Evolutionary conservation across 306 rosid species (phyloP).

Genomic region (Senna siamea): DNA sequence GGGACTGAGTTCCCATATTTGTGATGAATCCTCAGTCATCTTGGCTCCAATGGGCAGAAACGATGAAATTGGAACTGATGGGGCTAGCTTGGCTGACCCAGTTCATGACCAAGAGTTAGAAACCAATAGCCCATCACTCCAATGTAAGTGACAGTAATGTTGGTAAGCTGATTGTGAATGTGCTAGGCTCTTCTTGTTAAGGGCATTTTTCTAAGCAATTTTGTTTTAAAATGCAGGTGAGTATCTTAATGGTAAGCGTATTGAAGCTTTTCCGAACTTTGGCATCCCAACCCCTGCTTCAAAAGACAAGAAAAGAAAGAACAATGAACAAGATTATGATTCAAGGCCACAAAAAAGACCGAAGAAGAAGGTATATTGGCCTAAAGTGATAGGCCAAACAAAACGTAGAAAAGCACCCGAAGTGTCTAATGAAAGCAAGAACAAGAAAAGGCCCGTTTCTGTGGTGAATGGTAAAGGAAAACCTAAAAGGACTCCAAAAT

Average conservation of each 20-base stretch:
- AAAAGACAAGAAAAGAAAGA: constrained; percentile 22
- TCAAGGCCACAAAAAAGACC: neutral
- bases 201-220: neutral
- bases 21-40: neutral
- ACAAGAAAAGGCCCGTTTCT: neutral
- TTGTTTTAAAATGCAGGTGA: neutral
- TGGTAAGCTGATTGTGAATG: neutral
- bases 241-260: neutral
- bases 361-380: constrained; percentile 41
- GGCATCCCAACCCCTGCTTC: neutral
- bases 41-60: neutral
- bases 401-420: constrained; percentile 1
- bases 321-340: neutral
- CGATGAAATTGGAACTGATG: neutral
- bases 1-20: neutral
- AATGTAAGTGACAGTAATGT: neutral
- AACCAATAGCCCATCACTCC: neutral
- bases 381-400: constrained; percentile 42
- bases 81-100: neutral
- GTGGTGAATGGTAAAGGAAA: neutral
- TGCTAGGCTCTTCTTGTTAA: neutral
- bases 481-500: constrained; percentile 1
- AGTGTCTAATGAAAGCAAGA: neutral
- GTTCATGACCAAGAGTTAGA: neutral
- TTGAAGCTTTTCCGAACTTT: neutral